Evolutionary conservation across 345 rosid genomes (phyloP), one percentile per base, ranked within the genome.

Genomic region (Anacardium occidentale): DNA sequence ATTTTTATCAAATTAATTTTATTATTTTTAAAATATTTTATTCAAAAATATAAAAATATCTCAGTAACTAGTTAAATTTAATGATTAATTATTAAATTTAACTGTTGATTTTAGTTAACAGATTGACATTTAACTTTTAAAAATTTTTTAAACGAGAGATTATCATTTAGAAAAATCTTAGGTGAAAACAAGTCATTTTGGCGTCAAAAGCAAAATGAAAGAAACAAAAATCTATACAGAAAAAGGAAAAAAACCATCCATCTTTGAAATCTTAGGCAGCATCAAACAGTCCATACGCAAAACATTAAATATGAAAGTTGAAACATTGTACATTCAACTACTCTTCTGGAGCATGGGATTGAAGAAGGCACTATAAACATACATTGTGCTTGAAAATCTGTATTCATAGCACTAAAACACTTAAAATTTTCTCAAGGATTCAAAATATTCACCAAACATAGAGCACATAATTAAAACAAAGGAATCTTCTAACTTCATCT

Each of bases 231-330:
- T 18, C 24, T 57, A 7, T n/a, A 26, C 26, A 51, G n/a, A 40
- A n/a, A 29, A 29, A 29, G 20, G n/a, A n/a, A 75, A 29, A 76
- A 12, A 18, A 15, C n/a, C 5, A 40, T 17, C 47, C 24, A 56
- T 37, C 29, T 58, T 57, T 34, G 26, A 63, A 55, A 45, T 21
- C 34, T 58, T 45, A 44, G 74, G 15, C 47, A 70, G 54, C 32
- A 59, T 70, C 74, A 29, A 60, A 56, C 32, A 48, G 42, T 58
- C 14, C 25, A 44, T 5, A 18, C 25, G 63, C 10, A 42, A 44
- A 59, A 42, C 18, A 29, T 59, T 58, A 13, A 64, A 47, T 45
- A 52, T 24, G n/a, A 2, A 17, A 57, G 34, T 44, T 40, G 40
- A 62, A n/a, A 14, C 17, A 53, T 22, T 15, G 34, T 32, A 64